Conservation (phyloP, 768 basidiomycete genomes). For the Suillus alpinus region DNA sequence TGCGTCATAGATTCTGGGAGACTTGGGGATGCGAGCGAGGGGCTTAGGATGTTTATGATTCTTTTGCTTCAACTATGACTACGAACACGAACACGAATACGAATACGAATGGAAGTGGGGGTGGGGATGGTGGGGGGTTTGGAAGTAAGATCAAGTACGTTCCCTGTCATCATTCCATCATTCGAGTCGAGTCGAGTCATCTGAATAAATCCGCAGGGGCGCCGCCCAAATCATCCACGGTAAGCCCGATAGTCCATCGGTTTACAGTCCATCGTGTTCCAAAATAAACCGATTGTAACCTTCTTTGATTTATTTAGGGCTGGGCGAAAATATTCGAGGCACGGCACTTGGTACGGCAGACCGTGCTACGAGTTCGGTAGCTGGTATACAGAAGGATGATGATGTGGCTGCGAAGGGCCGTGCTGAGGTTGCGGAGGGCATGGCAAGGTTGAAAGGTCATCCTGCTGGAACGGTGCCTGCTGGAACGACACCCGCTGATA, state of each 20-base stretch:
- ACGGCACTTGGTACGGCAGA: slow-evolving; percentile 41
- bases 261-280: neutral
- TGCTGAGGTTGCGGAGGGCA: slow-evolving; percentile 38
- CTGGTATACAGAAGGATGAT: slow-evolving; percentile 30
- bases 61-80: slow-evolving; percentile 1
- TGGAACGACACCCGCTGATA: neutral
- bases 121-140: slow-evolving; percentile 12
- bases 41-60: neutral
- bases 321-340: slow-evolving; percentile 46
- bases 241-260: neutral
- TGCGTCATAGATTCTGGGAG: slow-evolving; percentile 4
- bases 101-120: neutral
- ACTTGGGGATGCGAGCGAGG: neutral
- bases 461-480: neutral
- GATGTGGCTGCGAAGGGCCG: slow-evolving; percentile 37
- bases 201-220: slow-evolving; percentile 27
- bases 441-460: slow-evolving; percentile 29
- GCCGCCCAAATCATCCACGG: slow-evolving; percentile 37
- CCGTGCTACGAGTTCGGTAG: slow-evolving; percentile 22
- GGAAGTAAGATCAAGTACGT: slow-evolving; percentile 15
- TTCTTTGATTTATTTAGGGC: slow-evolving; percentile 25
- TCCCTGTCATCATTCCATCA: neutral
- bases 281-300: neutral
- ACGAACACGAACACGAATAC: neutral
- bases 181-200: neutral